Evolutionary conservation across 2,329 filamentous ascomycete species (phyloP), one percentile per base, ranked within the genome.

Genomic region (Pseudogymnoascus sp.): DNA sequence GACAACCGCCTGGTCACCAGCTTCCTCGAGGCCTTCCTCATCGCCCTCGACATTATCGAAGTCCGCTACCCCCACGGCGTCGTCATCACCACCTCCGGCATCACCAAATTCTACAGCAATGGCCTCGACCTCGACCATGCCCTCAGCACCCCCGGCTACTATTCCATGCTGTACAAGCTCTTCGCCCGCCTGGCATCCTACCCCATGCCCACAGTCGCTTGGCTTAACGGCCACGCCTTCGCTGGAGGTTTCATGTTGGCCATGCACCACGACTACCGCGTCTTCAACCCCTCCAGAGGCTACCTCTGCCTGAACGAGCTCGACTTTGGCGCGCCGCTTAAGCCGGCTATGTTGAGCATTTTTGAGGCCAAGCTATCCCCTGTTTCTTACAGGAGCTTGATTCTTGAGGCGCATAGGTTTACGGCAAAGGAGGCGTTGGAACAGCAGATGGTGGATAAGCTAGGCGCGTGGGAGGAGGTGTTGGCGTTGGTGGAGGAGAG

Each of bases 231-330:
- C 19, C 90, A 95, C 72, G 83, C 85, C 59, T 94, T 91, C 71
- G 90, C 89, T 5, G 89, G 83, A 48, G 89, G 88, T n/a, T 76
- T 92, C 62, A 92, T 94, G 85, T 76, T 88, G 8, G 82, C 88
- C 61, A 89, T 90, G 81, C 83, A 88, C 73, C 88, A 92, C 73
- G 89, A 92, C 74, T 94, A 94, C 75, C 82, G 90, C 26, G 78
- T 94, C 65, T 88, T 89, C 75, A 87, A 87, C 68, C 81, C 85
- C 0, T 69, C 77, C 1, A 77, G 80, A 18, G 90, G 89, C n/a
- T 92, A 83, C 73, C 72, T 89, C 37, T 92, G 89, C 73, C 75
- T 94, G 65, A 92, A 92, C 72, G 89, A 94, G 55, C 77, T 94
- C 12, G 84, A 91, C 65, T 87, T 94, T 63, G 89, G 89, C 58